phyloP scores from a whole-genome alignment of 1,139 yeast genomes.

The Yarrowia galli region DNA sequence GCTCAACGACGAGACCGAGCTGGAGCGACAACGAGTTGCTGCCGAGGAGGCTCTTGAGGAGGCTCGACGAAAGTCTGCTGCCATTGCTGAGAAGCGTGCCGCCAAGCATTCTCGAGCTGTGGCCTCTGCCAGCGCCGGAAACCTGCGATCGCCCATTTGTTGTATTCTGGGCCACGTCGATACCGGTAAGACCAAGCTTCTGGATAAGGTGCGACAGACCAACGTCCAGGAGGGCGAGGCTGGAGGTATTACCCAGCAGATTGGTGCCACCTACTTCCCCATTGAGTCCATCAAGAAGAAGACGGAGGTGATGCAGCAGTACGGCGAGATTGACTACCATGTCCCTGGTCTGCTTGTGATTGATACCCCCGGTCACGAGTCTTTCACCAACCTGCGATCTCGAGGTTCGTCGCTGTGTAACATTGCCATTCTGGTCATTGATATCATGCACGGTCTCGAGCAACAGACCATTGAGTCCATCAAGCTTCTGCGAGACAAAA shows the following conservation, averaged over 20 bases:
- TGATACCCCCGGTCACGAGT: conserved; percentile 99
- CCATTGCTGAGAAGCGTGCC: conserved; percentile 52
- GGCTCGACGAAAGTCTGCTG: conserved; percentile 43
- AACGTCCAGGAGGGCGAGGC: conserved; percentile 99
- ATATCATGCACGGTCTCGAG: conserved; percentile 98
- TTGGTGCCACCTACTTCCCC: conserved; percentile 99
- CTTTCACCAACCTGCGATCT: conserved; percentile 94
- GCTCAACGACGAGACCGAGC: conserved; percentile 39
- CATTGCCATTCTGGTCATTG: conserved; percentile 97
- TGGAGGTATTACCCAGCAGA: conserved; percentile 99
- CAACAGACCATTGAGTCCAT: conserved; percentile 96
- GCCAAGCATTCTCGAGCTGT: conserved; percentile 53
- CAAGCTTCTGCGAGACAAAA: conserved; percentile 88
- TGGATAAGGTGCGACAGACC: conserved; percentile 97
- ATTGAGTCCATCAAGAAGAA: conserved; percentile 90
- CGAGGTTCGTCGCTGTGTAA: conserved; percentile 99
- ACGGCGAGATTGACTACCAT: conserved; percentile 80
- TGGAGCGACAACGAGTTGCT: conserved; percentile 39
- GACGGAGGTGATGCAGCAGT: conserved; percentile 88
- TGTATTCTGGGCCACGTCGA: conserved; percentile 99
- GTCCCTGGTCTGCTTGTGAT: conserved; percentile 96
- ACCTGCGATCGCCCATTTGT: conserved; percentile 97
- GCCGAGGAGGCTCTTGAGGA: conserved; percentile 46
- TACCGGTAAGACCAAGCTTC: conserved; percentile 96
- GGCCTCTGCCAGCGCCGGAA: conserved; percentile 50